Percentiles rank a stretch among this genome's conserved stretches.
Evolutionary conservation across 148 eudicot species (phyloP).

Genomic region (Camellia sinensis): DNA sequence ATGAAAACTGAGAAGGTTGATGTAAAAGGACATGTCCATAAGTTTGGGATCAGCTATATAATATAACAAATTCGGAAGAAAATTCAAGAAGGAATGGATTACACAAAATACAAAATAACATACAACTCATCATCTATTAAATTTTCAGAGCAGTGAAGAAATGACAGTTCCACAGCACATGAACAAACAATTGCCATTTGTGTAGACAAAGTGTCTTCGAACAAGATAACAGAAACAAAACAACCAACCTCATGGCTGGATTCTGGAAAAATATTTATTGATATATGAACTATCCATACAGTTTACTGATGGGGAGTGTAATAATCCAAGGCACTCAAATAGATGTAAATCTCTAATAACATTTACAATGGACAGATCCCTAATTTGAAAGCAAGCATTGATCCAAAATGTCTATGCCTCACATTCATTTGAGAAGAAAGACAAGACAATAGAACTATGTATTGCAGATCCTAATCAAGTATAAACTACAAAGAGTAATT

Average conservation of each 20-base stretch:
- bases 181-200: background rate
- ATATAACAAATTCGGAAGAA: slow-evolving; percentile 1
- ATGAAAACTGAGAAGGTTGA: background rate
- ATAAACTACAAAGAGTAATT: background rate
- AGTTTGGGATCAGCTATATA: background rate
- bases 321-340: background rate
- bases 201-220: background rate
- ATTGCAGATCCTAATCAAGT: background rate
- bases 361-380: background rate
- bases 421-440: background rate
- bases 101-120: background rate
- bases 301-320: background rate
- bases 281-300: background rate
- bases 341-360: background rate
- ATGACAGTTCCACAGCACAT: background rate
- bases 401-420: background rate
- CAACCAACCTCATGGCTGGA: too few relatives aligned
- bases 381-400: background rate
- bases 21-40: background rate
- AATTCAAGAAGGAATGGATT: background rate
- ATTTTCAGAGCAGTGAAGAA: background rate
- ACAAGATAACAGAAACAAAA: background rate
- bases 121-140: background rate
- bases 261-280: too few relatives aligned
- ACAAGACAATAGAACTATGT: background rate